phyloP scores from a whole-genome alignment of 352 stramenopile genomes.

The Phytophthora aleatoria region DNA sequence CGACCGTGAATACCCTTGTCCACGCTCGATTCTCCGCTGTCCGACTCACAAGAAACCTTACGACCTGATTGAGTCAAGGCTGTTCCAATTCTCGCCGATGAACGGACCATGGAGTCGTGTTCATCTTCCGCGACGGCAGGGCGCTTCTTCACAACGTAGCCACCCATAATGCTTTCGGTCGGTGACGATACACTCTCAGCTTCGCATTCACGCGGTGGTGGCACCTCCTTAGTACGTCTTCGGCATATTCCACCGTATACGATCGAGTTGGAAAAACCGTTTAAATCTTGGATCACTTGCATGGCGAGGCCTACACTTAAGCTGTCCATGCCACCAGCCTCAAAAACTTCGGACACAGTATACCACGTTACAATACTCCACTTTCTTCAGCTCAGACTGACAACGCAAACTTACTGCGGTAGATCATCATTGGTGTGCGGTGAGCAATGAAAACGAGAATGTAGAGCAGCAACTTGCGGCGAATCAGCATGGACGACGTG shows the following conservation, averaged over 20 bases:
- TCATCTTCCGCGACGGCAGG: constrained; percentile 24
- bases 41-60: constrained; percentile 32
- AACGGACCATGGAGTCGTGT: constrained; percentile 18
- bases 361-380: constrained; percentile 15
- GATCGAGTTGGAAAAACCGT: constrained; percentile 75
- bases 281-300: constrained; percentile 69
- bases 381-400: neutral
- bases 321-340: constrained; percentile 39
- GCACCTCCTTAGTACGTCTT: constrained; percentile 25
- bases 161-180: constrained; percentile 37
- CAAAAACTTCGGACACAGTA: constrained; percentile 38
- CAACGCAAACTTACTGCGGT: constrained; percentile 50
- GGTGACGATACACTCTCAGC: constrained; percentile 53
- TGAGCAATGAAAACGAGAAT: constrained; percentile 75
- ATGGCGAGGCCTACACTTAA: constrained; percentile 50
- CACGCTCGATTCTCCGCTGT: constrained; percentile 27
- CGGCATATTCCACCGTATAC: constrained; percentile 71
- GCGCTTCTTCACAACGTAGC: constrained; percentile 38
- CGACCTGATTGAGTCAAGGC: constrained; percentile 25
- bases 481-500: constrained; percentile 72
- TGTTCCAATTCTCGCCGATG: constrained; percentile 20
- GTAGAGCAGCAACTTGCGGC: constrained; percentile 71
- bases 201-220: constrained; percentile 33
- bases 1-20: constrained; percentile 12
- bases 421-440: constrained; percentile 73